Evolutionary conservation across 306 rosid species (phyloP).

Genomic region (Arachis stenosperma): DNA sequence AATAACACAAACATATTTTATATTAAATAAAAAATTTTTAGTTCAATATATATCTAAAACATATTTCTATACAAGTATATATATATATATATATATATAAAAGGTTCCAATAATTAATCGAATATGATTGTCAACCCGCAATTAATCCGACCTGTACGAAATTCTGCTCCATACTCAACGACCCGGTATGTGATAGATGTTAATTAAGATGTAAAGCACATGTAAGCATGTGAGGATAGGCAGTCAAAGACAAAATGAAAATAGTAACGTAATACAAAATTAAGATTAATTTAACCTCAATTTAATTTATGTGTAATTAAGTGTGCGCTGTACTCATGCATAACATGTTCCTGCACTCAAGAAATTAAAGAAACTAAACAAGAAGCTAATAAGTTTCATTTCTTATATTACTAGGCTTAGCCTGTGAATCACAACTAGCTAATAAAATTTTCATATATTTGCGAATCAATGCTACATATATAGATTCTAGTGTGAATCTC

Average conservation of each 20-base stretch:
- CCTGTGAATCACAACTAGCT: background rate
- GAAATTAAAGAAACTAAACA: background rate
- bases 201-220: conserved; percentile 31
- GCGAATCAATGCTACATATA: conserved; percentile 25
- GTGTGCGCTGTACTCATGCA: background rate
- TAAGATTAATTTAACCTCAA: background rate
- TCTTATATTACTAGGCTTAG: no score
- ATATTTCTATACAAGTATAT: no score
- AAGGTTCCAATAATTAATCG: no score
- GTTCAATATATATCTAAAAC: no score
- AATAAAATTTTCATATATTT: conserved; percentile 24
- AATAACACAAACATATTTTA: no score
- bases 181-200: no score
- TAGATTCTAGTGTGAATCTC: conserved; percentile 43
- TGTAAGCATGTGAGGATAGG: conserved; percentile 53
- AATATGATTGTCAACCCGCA: no score
- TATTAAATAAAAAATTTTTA: no score
- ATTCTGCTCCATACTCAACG: no score
- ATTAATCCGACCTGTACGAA: no score
- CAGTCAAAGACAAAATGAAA: conserved; percentile 39
- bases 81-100: no score
- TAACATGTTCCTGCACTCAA: background rate
- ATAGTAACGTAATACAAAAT: conserved; percentile 35
- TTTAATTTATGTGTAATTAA: background rate
- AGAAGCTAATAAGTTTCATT: background rate